These are phyloP conservation scores for Tuctoria greenei DNA, from an alignment of 176 grass and related monocot species.

Conservation along the genomic window DNA sequence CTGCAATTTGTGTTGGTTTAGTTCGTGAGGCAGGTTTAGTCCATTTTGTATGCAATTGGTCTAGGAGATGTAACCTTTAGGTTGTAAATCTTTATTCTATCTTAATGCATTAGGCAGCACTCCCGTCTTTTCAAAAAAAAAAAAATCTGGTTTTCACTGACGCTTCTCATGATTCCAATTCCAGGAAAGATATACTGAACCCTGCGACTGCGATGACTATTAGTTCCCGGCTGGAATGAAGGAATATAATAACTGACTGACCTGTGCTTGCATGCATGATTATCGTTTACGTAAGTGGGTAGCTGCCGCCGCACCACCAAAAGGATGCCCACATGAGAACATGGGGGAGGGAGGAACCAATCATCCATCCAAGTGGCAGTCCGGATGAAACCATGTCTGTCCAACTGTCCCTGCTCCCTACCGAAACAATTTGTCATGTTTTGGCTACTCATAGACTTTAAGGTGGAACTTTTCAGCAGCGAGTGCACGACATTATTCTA, in stretches of 20 bases:
- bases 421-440: constrained; percentile 32
- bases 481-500: not conserved
- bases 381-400: constrained; percentile 16
- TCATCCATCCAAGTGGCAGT: constrained; percentile 48
- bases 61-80: too few species aligned
- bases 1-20: too few species aligned
- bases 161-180: not conserved
- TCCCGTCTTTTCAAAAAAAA: too few species aligned
- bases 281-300: constrained; percentile 14
- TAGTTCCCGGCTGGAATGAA: not conserved
- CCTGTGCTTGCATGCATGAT: constrained; percentile 16
- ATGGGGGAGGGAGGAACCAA: constrained; percentile 36
- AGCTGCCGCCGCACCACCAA: constrained; percentile 26
- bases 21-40: too few species aligned
- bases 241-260: not conserved
- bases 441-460: constrained; percentile 21
- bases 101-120: too few species aligned
- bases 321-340: constrained; percentile 35
- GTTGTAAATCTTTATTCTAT: too few species aligned
- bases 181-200: not conserved
- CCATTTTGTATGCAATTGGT: too few species aligned
- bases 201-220: not conserved
- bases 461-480: constrained; percentile 14
- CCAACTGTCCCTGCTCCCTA: constrained; percentile 21
- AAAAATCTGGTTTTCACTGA: not conserved